Percentiles rank a stretch among this genome's conserved stretches.
Conservation (phyloP, 1,284 basidiomycete genomes). For the Apiotrichum brassicae region DNA sequence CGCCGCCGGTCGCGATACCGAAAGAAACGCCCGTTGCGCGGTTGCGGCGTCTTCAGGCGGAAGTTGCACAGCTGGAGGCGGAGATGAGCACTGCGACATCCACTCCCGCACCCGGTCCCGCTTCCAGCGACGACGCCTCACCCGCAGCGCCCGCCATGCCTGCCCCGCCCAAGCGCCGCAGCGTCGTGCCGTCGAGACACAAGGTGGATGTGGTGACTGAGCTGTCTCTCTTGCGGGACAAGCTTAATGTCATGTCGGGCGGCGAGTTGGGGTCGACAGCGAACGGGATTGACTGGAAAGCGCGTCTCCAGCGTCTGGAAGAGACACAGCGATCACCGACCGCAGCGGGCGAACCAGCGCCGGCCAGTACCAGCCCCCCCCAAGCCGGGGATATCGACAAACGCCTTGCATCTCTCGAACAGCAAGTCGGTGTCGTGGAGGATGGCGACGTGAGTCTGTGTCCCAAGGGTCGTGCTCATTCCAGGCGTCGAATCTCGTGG, state of each 20-base stretch:
- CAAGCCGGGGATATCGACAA: slow-evolving; percentile 50
- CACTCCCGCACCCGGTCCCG: not conserved
- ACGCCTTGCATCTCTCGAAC: slow-evolving; percentile 72
- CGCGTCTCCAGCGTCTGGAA: not conserved
- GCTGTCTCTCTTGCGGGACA: slow-evolving; percentile 25
- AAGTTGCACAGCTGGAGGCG: slow-evolving; percentile 49
- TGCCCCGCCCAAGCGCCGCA: slow-evolving; percentile 10
- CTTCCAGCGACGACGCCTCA: not conserved
- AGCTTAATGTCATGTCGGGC: slow-evolving; percentile 16
- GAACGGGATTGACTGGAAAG: slow-evolving; percentile 1
- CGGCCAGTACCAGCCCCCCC: not conserved
- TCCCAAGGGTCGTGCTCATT: not conserved
- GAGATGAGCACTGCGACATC: too few species aligned
- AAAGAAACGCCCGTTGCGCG: slow-evolving; percentile 27
- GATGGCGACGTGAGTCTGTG: not conserved
- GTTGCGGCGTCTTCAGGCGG: slow-evolving; percentile 47
- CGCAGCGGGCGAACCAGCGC: too few species aligned
- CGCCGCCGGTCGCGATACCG: not conserved
- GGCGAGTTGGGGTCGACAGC: not conserved
- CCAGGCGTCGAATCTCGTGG: slow-evolving; percentile 42
- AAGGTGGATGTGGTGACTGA: slow-evolving; percentile 34
- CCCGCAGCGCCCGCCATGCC: not conserved
- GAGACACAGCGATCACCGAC: too few species aligned
- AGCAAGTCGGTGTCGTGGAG: slow-evolving; percentile 56
- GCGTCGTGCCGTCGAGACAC: slow-evolving; percentile 22